These are phyloP conservation scores for Naganishia friedmannii DNA, from an alignment of 768 basidiomycete species.

Conservation along the genomic window DNA sequence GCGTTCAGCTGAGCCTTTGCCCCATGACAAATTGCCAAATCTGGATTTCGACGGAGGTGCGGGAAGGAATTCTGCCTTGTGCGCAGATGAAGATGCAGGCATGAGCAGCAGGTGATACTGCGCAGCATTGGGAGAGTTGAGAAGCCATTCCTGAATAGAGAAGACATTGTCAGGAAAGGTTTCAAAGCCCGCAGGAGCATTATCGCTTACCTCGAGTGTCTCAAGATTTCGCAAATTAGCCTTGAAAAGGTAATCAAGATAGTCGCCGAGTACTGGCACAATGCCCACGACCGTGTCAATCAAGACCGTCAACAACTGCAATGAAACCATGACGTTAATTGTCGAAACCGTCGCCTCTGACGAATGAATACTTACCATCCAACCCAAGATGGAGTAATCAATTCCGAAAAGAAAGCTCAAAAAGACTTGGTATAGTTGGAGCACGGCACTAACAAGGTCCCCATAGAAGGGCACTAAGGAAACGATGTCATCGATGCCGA, in stretches of 20 bases:
- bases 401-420: slow-evolving; percentile 48
- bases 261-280: slow-evolving; percentile 50
- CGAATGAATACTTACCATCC: slow-evolving; percentile 42
- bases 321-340: neutral
- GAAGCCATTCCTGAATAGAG: slow-evolving; percentile 44
- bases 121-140: slow-evolving; percentile 29
- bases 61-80: slow-evolving; percentile 39
- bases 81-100: slow-evolving; percentile 39
- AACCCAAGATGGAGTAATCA: slow-evolving; percentile 37
- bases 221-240: slow-evolving; percentile 47
- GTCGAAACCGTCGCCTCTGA: neutral
- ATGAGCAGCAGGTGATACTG: slow-evolving; percentile 50
- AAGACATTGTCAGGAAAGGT: slow-evolving; percentile 18
- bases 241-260: slow-evolving; percentile 52
- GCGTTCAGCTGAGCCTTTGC: slow-evolving; percentile 13
- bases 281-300: slow-evolving; percentile 47
- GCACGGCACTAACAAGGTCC: slow-evolving; percentile 45
- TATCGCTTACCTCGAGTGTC: slow-evolving; percentile 24
- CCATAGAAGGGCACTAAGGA: slow-evolving; percentile 50
- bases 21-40: slow-evolving; percentile 36
- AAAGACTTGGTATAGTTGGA: slow-evolving; percentile 51
- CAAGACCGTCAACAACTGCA: slow-evolving; percentile 44
- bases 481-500: slow-evolving; percentile 50
- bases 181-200: neutral
- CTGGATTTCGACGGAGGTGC: slow-evolving; percentile 31